These are phyloP conservation scores for Anethum foeniculum DNA, from an alignment of 140 eudicot species.

Conservation along the genomic window DNA sequence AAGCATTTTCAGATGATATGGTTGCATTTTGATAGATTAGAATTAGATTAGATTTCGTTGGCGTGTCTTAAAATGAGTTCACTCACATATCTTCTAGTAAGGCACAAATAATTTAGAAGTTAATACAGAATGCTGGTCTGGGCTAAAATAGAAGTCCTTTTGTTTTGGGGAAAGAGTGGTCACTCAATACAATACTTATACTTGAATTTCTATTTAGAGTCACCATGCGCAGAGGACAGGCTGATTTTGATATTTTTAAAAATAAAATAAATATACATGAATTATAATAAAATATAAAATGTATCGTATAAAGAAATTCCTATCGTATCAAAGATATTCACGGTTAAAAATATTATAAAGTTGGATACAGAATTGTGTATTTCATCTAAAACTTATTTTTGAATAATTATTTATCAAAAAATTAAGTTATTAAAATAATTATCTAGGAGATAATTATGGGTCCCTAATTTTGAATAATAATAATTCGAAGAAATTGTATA, in stretches of 20 bases:
- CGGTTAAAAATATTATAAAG: not conserved
- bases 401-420: no score
- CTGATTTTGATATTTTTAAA: not conserved
- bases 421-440: not conserved
- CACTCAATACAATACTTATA: no score
- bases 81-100: not conserved
- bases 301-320: not conserved
- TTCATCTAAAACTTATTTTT: not conserved
- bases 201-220: not conserved
- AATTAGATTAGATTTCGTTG: not conserved
- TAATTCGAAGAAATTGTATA: not conserved
- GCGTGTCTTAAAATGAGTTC: not conserved
- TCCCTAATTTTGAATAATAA: not conserved
- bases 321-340: not conserved
- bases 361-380: not conserved
- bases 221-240: not conserved
- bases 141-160: no score
- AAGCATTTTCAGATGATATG: not conserved
- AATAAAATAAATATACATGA: no score
- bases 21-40: not conserved
- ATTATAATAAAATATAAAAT: no score
- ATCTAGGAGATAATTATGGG: not conserved
- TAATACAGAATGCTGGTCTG: not conserved
- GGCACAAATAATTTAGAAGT: not conserved
- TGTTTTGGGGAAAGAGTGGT: no score